Evolutionary conservation across 2,329 filamentous ascomycete genomes (phyloP).

Genomic region (Fusarium subglutinans): DNA sequence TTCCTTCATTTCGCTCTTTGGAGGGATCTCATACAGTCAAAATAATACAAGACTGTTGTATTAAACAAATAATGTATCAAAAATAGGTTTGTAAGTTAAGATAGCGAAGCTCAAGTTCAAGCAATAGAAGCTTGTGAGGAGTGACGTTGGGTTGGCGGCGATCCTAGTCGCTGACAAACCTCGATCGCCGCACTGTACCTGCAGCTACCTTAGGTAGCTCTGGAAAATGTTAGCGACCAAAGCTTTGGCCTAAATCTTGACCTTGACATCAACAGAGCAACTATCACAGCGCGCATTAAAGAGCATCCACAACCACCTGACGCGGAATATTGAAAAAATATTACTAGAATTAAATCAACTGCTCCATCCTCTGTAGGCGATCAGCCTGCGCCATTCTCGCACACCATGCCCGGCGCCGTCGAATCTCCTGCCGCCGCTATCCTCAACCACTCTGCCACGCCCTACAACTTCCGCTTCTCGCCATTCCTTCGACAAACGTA

Average conservation of each 20-base stretch:
- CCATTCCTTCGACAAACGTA: slow-evolving; percentile 86
- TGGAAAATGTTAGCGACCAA: slow-evolving; percentile 24
- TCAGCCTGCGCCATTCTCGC: slow-evolving; percentile 15
- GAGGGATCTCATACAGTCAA: neutral
- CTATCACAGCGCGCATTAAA: neutral
- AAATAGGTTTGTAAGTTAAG: neutral
- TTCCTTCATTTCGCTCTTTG: neutral
- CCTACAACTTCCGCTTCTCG: slow-evolving; percentile 82
- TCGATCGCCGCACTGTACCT: slow-evolving; percentile 3
- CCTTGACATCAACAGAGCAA: slow-evolving; percentile 11
- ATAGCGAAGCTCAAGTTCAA: neutral
- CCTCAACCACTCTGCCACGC: slow-evolving; percentile 64
- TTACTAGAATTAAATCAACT: neutral
- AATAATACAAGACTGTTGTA: neutral
- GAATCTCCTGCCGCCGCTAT: slow-evolving; percentile 54
- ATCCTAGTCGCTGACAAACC: slow-evolving; percentile 34
- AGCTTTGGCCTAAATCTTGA: neutral
- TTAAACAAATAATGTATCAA: neutral
- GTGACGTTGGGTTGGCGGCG: slow-evolving; percentile 7
- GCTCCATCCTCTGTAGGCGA: neutral
- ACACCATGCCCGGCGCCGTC: slow-evolving; percentile 46
- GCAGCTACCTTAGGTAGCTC: neutral
- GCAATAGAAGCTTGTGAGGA: slow-evolving; percentile 8
- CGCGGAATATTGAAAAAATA: neutral
- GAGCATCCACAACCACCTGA: neutral